phyloP scores from a whole-genome alignment of 768 basidiomycete species.

The Vararia minispora region DNA sequence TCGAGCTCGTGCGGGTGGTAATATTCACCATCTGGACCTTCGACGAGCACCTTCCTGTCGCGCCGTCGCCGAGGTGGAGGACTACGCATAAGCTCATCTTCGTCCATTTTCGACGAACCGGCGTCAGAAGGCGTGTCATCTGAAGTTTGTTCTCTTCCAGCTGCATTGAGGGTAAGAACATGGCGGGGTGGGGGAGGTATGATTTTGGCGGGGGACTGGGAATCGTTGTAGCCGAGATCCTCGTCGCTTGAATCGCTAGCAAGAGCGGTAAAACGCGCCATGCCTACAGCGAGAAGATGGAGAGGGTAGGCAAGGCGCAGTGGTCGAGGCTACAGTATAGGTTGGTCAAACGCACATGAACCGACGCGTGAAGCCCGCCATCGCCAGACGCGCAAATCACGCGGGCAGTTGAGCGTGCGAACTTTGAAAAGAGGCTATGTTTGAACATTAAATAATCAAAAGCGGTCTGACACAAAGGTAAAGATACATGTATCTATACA shows the following conservation, averaged over 20 bases:
- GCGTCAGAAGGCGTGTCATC: slow-evolving; percentile 15
- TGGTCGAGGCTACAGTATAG: too few relatives aligned
- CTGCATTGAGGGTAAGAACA: background rate
- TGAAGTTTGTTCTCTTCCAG: slow-evolving; percentile 3
- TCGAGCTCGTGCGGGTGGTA: slow-evolving; percentile 27
- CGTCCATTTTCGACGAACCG: slow-evolving; percentile 35
- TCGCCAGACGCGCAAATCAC: too few relatives aligned
- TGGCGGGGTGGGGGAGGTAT: slow-evolving; percentile 1
- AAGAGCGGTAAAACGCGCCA: slow-evolving; percentile 14
- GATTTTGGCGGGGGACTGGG: slow-evolving; percentile 2
- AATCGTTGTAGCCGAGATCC: slow-evolving; percentile 5
- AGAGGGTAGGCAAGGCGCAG: too few relatives aligned
- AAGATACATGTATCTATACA: too few relatives aligned
- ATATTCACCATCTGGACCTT: background rate
- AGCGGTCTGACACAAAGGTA: too few relatives aligned
- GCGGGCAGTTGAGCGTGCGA: too few relatives aligned
- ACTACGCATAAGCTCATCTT: slow-evolving; percentile 32
- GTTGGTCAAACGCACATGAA: too few relatives aligned
- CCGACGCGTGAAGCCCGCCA: too few relatives aligned
- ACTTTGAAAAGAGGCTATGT: too few relatives aligned
- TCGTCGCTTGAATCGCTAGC: slow-evolving; percentile 14
- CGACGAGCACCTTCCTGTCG: background rate
- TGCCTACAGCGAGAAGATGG: too few relatives aligned
- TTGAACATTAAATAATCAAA: too few relatives aligned
- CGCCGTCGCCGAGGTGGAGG: slow-evolving; percentile 13